Conservation (phyloP, 768 basidiomycete genomes). For the Suillus paluster region DNA sequence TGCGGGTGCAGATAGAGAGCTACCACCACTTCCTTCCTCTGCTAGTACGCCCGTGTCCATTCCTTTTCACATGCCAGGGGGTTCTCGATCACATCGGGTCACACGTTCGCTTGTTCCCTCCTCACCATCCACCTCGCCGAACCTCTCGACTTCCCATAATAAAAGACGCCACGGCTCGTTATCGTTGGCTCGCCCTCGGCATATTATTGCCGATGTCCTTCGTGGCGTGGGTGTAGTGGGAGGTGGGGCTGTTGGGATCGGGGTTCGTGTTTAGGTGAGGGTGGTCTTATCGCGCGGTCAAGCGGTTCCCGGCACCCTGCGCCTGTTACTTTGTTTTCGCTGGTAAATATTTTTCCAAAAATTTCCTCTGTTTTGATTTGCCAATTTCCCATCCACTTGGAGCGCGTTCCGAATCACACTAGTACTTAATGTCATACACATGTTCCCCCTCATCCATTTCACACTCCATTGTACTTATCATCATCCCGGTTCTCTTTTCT, state of each 20-base stretch:
- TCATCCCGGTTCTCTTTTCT: neutral
- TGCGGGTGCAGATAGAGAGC: neutral
- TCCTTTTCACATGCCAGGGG: conserved; percentile 15
- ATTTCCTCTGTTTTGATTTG: neutral
- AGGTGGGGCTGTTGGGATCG: conserved; percentile 10
- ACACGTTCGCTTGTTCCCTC: conserved; percentile 15
- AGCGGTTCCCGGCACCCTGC: neutral
- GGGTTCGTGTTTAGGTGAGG: neutral
- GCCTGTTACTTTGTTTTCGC: neutral
- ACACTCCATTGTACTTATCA: neutral
- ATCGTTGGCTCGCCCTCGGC: conserved; percentile 19
- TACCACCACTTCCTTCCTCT: neutral
- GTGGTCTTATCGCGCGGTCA: neutral
- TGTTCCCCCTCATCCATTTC: neutral
- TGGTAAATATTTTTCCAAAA: neutral
- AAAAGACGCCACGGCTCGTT: conserved; percentile 20
- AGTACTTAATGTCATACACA: neutral
- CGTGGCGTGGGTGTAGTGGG: conserved; percentile 48
- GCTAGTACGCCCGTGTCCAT: conserved; percentile 6
- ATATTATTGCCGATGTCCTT: conserved; percentile 41
- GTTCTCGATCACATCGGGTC: neutral
- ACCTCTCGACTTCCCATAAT: conserved; percentile 8
- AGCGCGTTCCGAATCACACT: neutral
- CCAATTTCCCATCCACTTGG: neutral
- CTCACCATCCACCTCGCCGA: conserved; percentile 16